phyloP scores from a whole-genome alignment of 2,329 filamentous ascomycete genomes.

The Pseudopithomyces chartarum region DNA sequence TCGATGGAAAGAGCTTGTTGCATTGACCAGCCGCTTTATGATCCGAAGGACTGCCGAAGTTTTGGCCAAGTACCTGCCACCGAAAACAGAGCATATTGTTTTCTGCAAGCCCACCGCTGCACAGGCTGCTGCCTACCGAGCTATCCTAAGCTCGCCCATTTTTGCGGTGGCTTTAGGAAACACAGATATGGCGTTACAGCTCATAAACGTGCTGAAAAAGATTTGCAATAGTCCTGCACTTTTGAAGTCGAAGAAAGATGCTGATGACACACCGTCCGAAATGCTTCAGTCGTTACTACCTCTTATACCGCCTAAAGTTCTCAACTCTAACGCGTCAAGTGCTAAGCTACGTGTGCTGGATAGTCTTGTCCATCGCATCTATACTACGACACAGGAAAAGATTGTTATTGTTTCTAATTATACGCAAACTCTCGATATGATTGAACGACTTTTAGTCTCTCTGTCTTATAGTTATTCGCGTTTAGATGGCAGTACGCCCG shows the following conservation, averaged over 20 bases:
- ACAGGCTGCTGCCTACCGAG: conserved; percentile 66
- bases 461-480: conserved; percentile 68
- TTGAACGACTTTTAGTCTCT: conserved; percentile 64
- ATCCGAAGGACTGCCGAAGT: conserved; percentile 69
- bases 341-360: conserved; percentile 72
- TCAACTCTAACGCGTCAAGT: conserved; percentile 63
- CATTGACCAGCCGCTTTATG: conserved; percentile 67
- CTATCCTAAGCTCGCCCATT: conserved; percentile 66
- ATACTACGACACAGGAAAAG: conserved; percentile 67
- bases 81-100: conserved; percentile 70
- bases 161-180: conserved; percentile 67
- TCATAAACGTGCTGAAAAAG: conserved; percentile 76
- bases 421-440: conserved; percentile 71
- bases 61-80: conserved; percentile 67
- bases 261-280: conserved; percentile 54
- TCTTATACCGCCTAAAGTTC: conserved; percentile 60
- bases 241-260: conserved; percentile 57
- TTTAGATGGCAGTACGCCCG: conserved; percentile 69
- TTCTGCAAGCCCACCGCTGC: conserved; percentile 67
- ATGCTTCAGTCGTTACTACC: conserved; percentile 52
- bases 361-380: conserved; percentile 65
- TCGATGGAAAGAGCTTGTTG: conserved; percentile 64
- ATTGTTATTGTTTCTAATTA: conserved; percentile 79
- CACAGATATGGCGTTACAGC: conserved; percentile 66
- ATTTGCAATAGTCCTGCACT: conserved; percentile 73